Conservation (phyloP, 345 rosid genomes). For the Triadica sebifera region DNA sequence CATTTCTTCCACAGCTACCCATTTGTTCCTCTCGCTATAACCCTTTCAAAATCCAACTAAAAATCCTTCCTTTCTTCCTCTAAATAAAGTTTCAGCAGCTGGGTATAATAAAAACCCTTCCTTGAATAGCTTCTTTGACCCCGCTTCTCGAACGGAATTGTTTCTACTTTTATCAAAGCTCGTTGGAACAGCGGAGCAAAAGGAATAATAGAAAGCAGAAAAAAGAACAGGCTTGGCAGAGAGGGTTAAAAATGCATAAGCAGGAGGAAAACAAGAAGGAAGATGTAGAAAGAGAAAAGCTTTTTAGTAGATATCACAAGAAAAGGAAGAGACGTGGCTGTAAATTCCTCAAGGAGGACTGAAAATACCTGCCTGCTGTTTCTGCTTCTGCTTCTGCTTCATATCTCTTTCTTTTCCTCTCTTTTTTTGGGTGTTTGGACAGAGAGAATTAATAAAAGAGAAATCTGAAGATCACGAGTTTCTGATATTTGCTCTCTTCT, state of each 20-base stretch:
- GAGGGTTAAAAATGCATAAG: neutral
- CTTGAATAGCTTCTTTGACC: neutral
- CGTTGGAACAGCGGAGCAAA: neutral
- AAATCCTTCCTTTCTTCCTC: constrained; percentile 3
- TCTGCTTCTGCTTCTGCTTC: constrained; percentile 24
- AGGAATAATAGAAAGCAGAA: neutral
- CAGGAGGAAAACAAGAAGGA: neutral
- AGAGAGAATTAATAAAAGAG: constrained; percentile 6
- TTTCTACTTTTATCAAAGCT: neutral
- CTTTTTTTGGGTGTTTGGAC: constrained; percentile 11
- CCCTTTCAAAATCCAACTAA: constrained; percentile 16
- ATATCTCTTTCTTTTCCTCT: constrained; percentile 15
- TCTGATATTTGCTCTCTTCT: constrained; percentile 27
- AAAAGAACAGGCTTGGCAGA: neutral
- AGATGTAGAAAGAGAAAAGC: neutral
- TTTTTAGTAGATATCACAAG: constrained; percentile 36
- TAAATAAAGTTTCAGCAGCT: neutral
- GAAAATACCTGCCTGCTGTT: constrained; percentile 34
- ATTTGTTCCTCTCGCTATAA: constrained; percentile 20
- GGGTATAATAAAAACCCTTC: neutral
- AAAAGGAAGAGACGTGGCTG: constrained; percentile 46
- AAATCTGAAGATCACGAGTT: constrained; percentile 43
- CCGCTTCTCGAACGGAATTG: too few relatives aligned
- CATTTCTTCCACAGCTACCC: constrained; percentile 75
- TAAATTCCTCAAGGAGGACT: constrained; percentile 44